A percentile compares a stretch with the other conserved stretches of the same genome.
phyloP scores from a whole-genome alignment of 495 filamentous ascomycete species.

The Evansstolkia leycettana region DNA sequence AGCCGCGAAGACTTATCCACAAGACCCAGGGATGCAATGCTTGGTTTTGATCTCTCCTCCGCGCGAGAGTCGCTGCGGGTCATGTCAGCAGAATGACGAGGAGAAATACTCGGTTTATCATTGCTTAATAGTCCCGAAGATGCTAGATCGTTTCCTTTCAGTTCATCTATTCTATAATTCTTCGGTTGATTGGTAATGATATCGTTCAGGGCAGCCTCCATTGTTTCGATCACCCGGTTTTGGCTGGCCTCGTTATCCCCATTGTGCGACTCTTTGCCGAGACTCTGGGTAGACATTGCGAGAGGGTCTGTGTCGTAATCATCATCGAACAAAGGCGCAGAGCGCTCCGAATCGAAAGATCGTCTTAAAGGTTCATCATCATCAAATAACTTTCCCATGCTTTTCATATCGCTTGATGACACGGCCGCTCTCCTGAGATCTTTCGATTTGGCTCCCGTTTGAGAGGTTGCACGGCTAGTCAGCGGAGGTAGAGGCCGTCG shows the following conservation, averaged over 20 bases:
- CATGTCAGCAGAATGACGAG: slow-evolving; percentile 45
- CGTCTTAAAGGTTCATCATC: slow-evolving; percentile 36
- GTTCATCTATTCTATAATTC: slow-evolving; percentile 50
- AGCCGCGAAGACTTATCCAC: slow-evolving; percentile 68
- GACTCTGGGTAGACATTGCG: slow-evolving; percentile 45
- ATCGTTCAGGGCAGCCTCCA: slow-evolving; percentile 88
- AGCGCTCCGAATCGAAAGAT: slow-evolving; percentile 45
- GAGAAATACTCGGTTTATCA: slow-evolving; percentile 34
- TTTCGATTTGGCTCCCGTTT: slow-evolving; percentile 20
- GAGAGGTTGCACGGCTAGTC: slow-evolving; percentile 27
- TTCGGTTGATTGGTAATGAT: slow-evolving; percentile 76
- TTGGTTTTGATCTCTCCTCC: slow-evolving; percentile 57
- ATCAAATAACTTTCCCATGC: slow-evolving; percentile 28
- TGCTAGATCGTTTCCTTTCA: slow-evolving; percentile 43
- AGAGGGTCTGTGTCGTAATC: slow-evolving; percentile 53
- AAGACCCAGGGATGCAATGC: slow-evolving; percentile 80
- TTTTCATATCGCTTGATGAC: slow-evolving; percentile 43
- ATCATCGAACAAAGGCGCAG: slow-evolving; percentile 50
- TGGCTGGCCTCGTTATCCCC: slow-evolving; percentile 31
- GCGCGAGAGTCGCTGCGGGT: slow-evolving; percentile 23
- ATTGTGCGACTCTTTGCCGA: slow-evolving; percentile 39
- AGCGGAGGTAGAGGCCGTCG: slow-evolving; percentile 31
- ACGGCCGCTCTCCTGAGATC: slow-evolving; percentile 47
- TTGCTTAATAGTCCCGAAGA: slow-evolving; percentile 25
- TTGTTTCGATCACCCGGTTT: slow-evolving; percentile 65